Evolutionary conservation across 2,329 filamentous ascomycete species (phyloP), one percentile per base, ranked within the genome.

Genomic region (Xylariales sp.): DNA sequence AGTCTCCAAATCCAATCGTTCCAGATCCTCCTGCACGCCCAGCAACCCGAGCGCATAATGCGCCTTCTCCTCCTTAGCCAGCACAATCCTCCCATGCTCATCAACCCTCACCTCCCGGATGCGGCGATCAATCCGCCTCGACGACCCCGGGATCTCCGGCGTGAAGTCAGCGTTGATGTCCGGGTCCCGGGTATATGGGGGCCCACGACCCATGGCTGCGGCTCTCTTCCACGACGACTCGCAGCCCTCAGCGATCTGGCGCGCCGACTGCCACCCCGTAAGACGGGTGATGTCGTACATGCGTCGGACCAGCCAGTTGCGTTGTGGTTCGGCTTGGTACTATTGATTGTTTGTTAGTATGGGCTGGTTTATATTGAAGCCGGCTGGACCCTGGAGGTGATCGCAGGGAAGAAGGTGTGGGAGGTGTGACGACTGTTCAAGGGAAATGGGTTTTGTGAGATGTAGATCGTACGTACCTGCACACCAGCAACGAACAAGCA

Each of bases 401-500:
- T 8, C 3, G 19, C 38, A n/a, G 15, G 12, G 8, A 15, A 31
- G n/a, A n/a, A n/a, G n/a, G n/a, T n/a, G n/a, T n/a, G n/a, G n/a
- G n/a, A n/a, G n/a, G n/a, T n/a, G n/a, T n/a, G n/a, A n/a, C n/a
- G n/a, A n/a, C n/a, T n/a, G n/a, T n/a, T n/a, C n/a, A n/a, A n/a
- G n/a, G n/a, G n/a, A n/a, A n/a, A n/a, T n/a, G n/a, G n/a, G n/a
- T n/a, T n/a, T n/a, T n/a, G n/a, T n/a, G n/a, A n/a, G n/a, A n/a
- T n/a, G n/a, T n/a, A n/a, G n/a, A n/a, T n/a, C n/a, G n/a, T n/a
- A 51, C 61, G 52, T 63, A 82, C 79, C 69, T 83, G 79, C 9
- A 97, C 79, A 4, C 79, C 91, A 1, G 89, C 85, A 46, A 96
- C 88, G 65, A 97, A 96, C 2, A 95, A 69, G 4, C 84, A 81